These are phyloP conservation scores for Albatrellus ellisii DNA, from an alignment of 768 basidiomycete species.

Conservation along the genomic window DNA sequence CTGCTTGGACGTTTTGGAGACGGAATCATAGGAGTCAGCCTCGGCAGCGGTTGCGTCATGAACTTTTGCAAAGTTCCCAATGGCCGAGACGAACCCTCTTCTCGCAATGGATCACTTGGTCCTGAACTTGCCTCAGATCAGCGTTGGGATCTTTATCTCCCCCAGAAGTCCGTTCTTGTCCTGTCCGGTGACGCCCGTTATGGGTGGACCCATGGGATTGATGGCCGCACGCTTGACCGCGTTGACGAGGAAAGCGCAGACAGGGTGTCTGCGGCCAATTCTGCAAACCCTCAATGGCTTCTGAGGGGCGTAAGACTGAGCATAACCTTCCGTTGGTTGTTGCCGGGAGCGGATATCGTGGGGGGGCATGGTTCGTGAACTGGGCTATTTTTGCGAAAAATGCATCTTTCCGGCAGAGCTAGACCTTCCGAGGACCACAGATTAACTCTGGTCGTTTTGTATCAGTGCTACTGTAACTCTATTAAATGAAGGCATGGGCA, in stretches of 20 bases:
- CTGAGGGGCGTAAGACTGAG: constrained; percentile 52
- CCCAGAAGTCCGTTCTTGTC: constrained; percentile 63
- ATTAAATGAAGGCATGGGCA: too few species aligned
- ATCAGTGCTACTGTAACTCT: too few species aligned
- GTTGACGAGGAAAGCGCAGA: constrained; percentile 30
- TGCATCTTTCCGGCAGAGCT: too few species aligned
- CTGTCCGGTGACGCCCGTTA: constrained; percentile 76
- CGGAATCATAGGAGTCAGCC: constrained; percentile 80
- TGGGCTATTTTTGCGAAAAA: background rate
- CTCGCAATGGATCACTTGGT: background rate
- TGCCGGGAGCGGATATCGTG: constrained; percentile 77
- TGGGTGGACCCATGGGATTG: constrained; percentile 82
- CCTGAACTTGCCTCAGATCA: background rate
- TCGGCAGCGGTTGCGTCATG: constrained; percentile 76
- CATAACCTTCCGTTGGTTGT: constrained; percentile 79
- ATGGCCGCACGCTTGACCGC: constrained; percentile 44
- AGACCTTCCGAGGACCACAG: too few species aligned
- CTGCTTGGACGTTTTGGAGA: constrained; percentile 74
- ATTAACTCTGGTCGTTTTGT: too few species aligned
- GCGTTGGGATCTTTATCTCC: constrained; percentile 50
- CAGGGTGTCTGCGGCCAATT: constrained; percentile 4
- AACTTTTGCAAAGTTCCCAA: constrained; percentile 30
- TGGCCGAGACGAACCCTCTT: background rate
- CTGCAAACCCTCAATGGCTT: constrained; percentile 24
- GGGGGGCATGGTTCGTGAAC: constrained; percentile 10